These are phyloP conservation scores for Papiliotrema laurentii DNA, from an alignment of 1,284 basidiomycete species.

Conservation along the genomic window DNA sequence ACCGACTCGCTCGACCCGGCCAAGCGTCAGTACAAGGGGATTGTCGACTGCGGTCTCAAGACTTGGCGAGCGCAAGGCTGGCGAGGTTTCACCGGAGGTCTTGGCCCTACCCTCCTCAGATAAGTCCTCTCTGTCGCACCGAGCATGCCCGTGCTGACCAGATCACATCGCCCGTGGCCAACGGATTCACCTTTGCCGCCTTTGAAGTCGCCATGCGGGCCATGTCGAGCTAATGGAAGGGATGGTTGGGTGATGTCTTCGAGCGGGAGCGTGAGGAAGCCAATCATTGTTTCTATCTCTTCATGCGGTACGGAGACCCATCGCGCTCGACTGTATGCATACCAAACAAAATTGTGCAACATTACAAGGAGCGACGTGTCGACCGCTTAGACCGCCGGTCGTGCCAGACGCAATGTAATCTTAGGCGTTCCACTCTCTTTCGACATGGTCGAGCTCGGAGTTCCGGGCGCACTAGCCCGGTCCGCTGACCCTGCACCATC, in stretches of 20 bases:
- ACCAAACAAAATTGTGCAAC: too few species aligned
- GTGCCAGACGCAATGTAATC: background rate
- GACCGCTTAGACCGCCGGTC: background rate
- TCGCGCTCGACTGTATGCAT: too few species aligned
- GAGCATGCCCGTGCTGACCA: background rate
- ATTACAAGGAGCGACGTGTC: background rate
- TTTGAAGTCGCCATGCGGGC: conserved; percentile 73
- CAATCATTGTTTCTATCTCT: too few species aligned
- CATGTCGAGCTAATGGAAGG: too few species aligned
- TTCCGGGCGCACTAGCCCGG: background rate
- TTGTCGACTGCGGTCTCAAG: conserved; percentile 73
- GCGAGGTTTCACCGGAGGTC: conserved; percentile 80
- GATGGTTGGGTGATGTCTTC: too few species aligned
- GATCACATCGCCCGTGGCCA: conserved; percentile 55
- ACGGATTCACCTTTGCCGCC: conserved; percentile 87
- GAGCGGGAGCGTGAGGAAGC: too few species aligned
- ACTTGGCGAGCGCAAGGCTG: conserved; percentile 78
- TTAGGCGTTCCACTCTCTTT: background rate
- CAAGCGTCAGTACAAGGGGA: conserved; percentile 73
- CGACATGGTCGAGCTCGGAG: background rate
- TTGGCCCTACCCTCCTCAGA: conserved; percentile 87
- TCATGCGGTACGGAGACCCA: too few species aligned
- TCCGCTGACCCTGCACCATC: background rate
- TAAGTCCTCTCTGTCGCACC: conserved; percentile 43
- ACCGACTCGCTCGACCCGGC: conserved; percentile 77